These are phyloP conservation scores for Daedalea quercina DNA, from an alignment of 768 basidiomycete genomes.

Conservation along the genomic window DNA sequence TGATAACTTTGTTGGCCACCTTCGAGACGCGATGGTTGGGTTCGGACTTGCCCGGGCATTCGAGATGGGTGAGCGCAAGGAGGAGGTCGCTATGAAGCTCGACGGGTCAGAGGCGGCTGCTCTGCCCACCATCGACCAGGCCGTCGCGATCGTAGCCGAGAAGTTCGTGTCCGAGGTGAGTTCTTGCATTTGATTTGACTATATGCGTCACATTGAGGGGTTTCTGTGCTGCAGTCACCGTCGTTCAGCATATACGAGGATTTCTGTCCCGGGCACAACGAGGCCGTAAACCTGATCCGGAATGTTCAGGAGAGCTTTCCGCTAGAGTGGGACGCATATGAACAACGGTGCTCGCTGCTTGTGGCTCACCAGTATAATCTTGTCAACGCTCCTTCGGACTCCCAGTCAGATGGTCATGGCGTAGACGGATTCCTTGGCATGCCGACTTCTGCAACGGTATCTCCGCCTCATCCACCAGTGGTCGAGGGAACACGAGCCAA, in stretches of 20 bases:
- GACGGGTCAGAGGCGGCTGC: constrained; percentile 6
- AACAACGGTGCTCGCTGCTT: constrained; percentile 59
- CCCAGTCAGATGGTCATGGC: neutral
- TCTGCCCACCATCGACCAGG: constrained; percentile 16
- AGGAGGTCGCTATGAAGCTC: constrained; percentile 3
- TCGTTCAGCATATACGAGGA: constrained; percentile 74
- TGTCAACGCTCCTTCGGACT: neutral
- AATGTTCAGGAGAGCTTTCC: constrained; percentile 56
- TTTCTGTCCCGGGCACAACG: constrained; percentile 84
- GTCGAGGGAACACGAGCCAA: constrained; percentile 6
- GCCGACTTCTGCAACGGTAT: constrained; percentile 3
- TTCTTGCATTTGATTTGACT: neutral
- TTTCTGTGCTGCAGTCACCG: constrained; percentile 45
- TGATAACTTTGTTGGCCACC: constrained; percentile 54
- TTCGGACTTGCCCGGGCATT: constrained; percentile 36
- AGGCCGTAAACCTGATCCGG: constrained; percentile 71
- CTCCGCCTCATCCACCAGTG: neutral
- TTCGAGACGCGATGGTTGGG: constrained; percentile 42
- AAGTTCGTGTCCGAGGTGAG: constrained; percentile 20
- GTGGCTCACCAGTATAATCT: constrained; percentile 24
- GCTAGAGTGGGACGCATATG: constrained; percentile 78
- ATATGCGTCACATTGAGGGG: neutral
- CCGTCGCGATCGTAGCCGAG: constrained; percentile 17
- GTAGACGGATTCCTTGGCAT: neutral
- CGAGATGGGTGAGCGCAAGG: neutral